These are phyloP conservation scores for Rhodotorula sphaerocarpa DNA, from an alignment of 768 basidiomycete species.

Conservation along the genomic window DNA sequence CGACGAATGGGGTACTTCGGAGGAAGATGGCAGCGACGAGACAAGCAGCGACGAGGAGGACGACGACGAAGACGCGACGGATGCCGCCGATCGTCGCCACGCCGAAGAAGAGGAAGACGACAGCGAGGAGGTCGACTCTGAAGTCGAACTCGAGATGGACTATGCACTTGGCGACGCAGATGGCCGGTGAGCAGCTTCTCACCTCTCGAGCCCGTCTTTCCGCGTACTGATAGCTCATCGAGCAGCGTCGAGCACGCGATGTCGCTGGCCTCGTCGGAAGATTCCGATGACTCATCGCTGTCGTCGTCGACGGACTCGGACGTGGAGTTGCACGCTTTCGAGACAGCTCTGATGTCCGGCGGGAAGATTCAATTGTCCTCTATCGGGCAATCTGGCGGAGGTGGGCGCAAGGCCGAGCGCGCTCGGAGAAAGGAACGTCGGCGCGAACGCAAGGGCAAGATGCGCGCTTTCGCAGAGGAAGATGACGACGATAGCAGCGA, in stretches of 20 bases:
- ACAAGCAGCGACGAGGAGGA: not conserved
- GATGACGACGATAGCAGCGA: conserved; percentile 6
- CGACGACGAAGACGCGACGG: conserved; percentile 11
- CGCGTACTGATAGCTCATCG: no score
- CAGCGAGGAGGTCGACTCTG: conserved; percentile 25
- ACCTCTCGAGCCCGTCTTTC: no score
- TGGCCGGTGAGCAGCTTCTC: conserved; percentile 2
- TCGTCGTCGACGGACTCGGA: conserved; percentile 22
- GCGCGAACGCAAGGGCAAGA: conserved; percentile 27
- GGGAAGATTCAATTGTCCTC: conserved; percentile 11
- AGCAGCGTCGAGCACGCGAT: conserved; percentile 25
- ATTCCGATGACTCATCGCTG: conserved; percentile 21
- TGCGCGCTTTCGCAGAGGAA: conserved; percentile 4
- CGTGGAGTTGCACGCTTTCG: conserved; percentile 24
- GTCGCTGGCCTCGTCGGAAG: conserved; percentile 14
- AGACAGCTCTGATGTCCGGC: conserved; percentile 23
- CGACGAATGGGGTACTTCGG: conserved; percentile 1
- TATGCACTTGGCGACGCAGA: conserved; percentile 26
- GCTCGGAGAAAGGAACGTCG: conserved; percentile 19
- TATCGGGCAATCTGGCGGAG: conserved; percentile 7
- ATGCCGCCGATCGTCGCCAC: conserved; percentile 5
- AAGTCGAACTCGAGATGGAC: conserved; percentile 27
- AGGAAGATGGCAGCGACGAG: not conserved
- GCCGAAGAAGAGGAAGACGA: conserved; percentile 19
- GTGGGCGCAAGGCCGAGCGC: conserved; percentile 13